Evolutionary conservation across 768 basidiomycete species (phyloP), one percentile per base, ranked within the genome.

Genomic region (Psilocybe cubensis): DNA sequence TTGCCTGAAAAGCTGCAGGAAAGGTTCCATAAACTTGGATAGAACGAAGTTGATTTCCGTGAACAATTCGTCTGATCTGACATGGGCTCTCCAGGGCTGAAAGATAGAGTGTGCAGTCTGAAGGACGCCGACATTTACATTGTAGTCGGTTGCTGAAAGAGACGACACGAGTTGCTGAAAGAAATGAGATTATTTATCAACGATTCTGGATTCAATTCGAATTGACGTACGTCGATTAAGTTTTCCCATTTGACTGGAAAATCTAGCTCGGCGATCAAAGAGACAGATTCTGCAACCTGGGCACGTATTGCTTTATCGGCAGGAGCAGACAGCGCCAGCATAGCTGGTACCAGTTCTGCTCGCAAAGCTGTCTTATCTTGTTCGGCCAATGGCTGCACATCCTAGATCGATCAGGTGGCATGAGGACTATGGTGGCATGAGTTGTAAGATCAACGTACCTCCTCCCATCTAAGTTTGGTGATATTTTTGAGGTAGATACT

Each of bases 91-190:
- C 96, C 96, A 99, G 45, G 88, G 89, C 41, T 80, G 83, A 76
- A 98, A 98, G 66, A 99, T 98, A 35, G 94, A 96, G 70, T 98
- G 97, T 0, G 95, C 95, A 0, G 95, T 95, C 68, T 97, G 86
- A 42, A 99, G 81, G 8, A 99, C 92, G 46, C 91, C 92, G 21
- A 96, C 78, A 71, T 97, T 98, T 61, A 92, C 71, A 57, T 87
- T 86, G 68, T 93, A 96, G 64, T 96, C 87, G 2, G 88, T 83
- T 3, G 79, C 75, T 2, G 93, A 94, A 12, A 98, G 82, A 31
- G 92, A 94, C 18, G 74, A 70, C 18, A 96, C 91, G 43, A 99
- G 86, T 91, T 95, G 93, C 95, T 97, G 64, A 31, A 60, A 46
- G 23, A 17, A 11, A 56, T 54, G 44, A 3, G 40, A 23, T 20